Evolutionary conservation across 257 asterid species (phyloP).

Genomic region (Asclepias syriaca): DNA sequence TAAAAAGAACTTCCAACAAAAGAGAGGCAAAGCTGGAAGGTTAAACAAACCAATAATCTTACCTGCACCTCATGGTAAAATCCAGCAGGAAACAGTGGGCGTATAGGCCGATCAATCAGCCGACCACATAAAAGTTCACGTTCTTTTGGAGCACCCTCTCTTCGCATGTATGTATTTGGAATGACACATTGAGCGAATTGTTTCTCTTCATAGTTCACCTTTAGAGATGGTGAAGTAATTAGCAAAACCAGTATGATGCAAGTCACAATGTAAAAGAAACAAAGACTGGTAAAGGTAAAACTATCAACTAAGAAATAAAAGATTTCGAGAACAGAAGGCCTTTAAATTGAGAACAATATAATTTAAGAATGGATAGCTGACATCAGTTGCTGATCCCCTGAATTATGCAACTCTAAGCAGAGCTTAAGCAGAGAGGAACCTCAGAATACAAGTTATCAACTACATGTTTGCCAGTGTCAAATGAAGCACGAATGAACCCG

Average conservation of each 20-base stretch:
- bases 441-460: not conserved
- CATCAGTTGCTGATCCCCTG: not conserved
- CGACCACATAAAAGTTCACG: constrained; percentile 97
- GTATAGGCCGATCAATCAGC: constrained; percentile 84
- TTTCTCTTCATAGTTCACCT: constrained; percentile 98
- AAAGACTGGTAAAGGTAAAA: not conserved
- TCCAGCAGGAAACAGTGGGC: constrained; percentile 93
- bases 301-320: not conserved
- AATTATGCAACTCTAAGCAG: not conserved
- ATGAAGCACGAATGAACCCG: not conserved
- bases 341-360: not conserved
- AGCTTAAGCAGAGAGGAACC: not conserved
- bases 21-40: not conserved
- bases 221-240: constrained; percentile 21
- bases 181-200: constrained; percentile 90
- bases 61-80: constrained; percentile 99
- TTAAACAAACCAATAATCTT: constrained; percentile 3
- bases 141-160: constrained; percentile 99
- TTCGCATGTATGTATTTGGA: constrained; percentile 81
- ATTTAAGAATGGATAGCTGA: not conserved
- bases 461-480: not conserved
- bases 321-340: not conserved
- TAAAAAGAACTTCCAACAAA: constrained; percentile 1
- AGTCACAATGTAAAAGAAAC: not conserved
- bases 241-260: constrained; percentile 6